These are phyloP conservation scores for Taiozyma onychis DNA, from an alignment of 1,139 yeast species.

Conservation along the genomic window DNA sequence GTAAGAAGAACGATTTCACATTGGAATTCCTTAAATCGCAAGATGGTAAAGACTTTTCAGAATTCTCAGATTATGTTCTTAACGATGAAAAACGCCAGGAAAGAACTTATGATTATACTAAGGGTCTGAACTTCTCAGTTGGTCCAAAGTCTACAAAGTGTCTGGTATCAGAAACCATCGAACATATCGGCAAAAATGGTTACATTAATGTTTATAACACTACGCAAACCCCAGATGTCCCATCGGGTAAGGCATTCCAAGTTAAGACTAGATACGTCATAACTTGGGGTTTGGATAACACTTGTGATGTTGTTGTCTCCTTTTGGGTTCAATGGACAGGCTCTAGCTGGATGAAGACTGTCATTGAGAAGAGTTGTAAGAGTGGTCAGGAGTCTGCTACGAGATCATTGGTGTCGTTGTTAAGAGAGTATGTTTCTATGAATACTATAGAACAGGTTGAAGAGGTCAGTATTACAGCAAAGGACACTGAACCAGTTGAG, in stretches of 20 bases:
- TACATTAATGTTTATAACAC: conserved; percentile 56
- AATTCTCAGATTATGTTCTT: conserved; percentile 41
- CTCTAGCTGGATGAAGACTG: conserved; percentile 87
- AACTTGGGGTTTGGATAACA: conserved; percentile 70
- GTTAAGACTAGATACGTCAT: conserved; percentile 66
- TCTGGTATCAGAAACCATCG: conserved; percentile 60
- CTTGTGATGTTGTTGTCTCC: conserved; percentile 57
- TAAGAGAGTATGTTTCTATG: conserved; percentile 8
- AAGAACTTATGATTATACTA: conserved; percentile 66
- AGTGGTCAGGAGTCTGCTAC: conserved; percentile 78
- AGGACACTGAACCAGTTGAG: not conserved
- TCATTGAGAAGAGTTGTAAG: conserved; percentile 83
- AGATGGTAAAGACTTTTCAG: conserved; percentile 63
- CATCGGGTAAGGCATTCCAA: conserved; percentile 79
- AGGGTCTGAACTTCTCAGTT: conserved; percentile 76
- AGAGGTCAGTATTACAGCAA: conserved; percentile 3
- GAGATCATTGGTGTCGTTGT: conserved; percentile 18
- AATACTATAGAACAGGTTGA: conserved; percentile 9
- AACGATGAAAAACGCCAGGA: conserved; percentile 33
- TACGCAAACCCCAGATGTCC: conserved; percentile 90
- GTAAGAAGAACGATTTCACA: conserved; percentile 52
- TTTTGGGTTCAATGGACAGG: conserved; percentile 83
- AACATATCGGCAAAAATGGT: conserved; percentile 53
- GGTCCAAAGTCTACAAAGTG: conserved; percentile 96
- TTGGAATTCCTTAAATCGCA: conserved; percentile 51